phyloP scores from a whole-genome alignment of 1,139 yeast genomes.

The Scheffersomyces parashehatae region DNA sequence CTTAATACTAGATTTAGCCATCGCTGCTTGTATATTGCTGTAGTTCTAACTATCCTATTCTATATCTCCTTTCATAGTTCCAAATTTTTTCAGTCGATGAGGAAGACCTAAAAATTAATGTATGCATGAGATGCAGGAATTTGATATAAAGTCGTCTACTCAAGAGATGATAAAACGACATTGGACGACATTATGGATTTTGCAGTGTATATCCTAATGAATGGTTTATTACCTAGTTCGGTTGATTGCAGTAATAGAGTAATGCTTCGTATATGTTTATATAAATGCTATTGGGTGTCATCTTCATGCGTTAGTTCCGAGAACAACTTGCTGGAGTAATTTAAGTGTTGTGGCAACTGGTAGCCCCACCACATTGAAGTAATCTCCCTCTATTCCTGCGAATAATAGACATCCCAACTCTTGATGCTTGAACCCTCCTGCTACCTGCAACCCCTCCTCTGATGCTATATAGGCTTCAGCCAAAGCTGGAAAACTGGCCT shows the following conservation, averaged over 20 bases:
- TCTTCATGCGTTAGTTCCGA: background rate
- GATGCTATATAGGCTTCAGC: constrained; percentile 62
- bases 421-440: constrained; percentile 93
- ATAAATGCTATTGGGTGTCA: background rate
- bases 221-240: background rate
- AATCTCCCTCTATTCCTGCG: constrained; percentile 70
- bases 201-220: background rate
- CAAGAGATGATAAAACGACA: no score
- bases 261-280: background rate
- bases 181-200: no score
- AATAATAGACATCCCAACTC: constrained; percentile 69
- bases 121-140: constrained; percentile 6
- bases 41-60: background rate
- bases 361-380: constrained; percentile 84
- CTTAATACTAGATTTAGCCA: constrained; percentile 7
- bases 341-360: constrained; percentile 64
- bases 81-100: constrained; percentile 9
- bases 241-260: no score
- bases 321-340: constrained; percentile 26
- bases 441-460: constrained; percentile 78
- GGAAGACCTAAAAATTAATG: constrained; percentile 6
- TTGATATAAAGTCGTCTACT: background rate
- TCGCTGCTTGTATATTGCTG: constrained; percentile 1
- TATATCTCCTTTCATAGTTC: background rate
- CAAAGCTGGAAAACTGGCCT: constrained; percentile 49